Percentiles rank a stretch among this genome's conserved stretches.
These are phyloP conservation scores for Claviceps sp. DNA, from an alignment of 2,329 filamentous ascomycete genomes.

Conservation along the genomic window DNA sequence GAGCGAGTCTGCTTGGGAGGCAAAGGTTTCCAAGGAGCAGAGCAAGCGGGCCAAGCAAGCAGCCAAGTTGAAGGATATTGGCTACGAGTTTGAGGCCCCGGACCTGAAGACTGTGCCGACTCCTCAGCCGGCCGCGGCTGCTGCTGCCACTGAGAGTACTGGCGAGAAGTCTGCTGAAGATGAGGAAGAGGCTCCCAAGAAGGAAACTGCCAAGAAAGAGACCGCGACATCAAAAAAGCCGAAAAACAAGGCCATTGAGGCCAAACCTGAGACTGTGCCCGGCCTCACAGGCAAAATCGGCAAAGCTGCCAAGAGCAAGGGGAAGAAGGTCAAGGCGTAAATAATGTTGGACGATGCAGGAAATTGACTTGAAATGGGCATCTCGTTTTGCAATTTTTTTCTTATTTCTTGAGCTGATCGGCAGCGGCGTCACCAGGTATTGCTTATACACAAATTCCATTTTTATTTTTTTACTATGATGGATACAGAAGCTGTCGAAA, in stretches of 20 bases:
- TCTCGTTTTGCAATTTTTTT: neutral
- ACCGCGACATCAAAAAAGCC: slow-evolving; percentile 9
- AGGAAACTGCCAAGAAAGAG: slow-evolving; percentile 12
- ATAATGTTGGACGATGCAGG: neutral
- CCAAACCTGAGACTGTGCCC: slow-evolving; percentile 8
- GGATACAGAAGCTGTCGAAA: neutral
- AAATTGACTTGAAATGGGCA: neutral
- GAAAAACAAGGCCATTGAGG: slow-evolving; percentile 11
- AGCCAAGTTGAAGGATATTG: slow-evolving; percentile 63
- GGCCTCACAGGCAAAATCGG: slow-evolving; percentile 11
- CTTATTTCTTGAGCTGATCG: neutral
- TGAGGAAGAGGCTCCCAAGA: slow-evolving; percentile 23
- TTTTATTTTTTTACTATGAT: neutral
- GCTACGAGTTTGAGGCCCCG: slow-evolving; percentile 71
- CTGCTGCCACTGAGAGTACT: slow-evolving; percentile 15
- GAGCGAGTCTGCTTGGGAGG: slow-evolving; percentile 65
- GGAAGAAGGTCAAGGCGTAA: slow-evolving; percentile 11
- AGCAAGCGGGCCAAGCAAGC: slow-evolving; percentile 54
- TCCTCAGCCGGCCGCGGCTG: slow-evolving; percentile 20
- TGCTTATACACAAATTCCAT: neutral
- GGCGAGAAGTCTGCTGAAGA: slow-evolving; percentile 17
- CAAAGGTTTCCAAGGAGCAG: slow-evolving; percentile 61
- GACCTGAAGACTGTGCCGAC: slow-evolving; percentile 45
- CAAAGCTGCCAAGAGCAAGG: slow-evolving; percentile 19
- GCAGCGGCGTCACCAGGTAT: slow-evolving; percentile 3